phyloP scores from a whole-genome alignment of 208 protist genomes.

The Leishmania amazonensis region DNA sequence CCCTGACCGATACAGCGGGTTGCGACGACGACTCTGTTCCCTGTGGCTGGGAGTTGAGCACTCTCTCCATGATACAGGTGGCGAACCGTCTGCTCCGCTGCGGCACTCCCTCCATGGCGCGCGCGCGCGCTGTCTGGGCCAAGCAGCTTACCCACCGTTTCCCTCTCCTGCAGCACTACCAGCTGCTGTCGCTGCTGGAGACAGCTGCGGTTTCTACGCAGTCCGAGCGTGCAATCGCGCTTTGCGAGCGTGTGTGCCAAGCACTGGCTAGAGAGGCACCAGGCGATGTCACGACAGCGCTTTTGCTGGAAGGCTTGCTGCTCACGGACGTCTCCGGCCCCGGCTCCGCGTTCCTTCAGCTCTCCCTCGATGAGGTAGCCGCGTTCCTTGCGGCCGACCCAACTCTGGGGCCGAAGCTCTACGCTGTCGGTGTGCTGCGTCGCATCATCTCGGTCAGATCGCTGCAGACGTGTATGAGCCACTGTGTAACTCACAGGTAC shows the following conservation, averaged over 20 bases:
- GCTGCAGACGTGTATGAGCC: conserved; percentile 17
- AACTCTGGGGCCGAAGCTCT: conserved; percentile 42
- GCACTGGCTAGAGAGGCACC: conserved; percentile 34
- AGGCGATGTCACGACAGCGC: conserved; percentile 17
- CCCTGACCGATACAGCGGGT: background rate
- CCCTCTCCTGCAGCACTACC: conserved; percentile 74
- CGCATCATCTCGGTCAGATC: conserved; percentile 27
- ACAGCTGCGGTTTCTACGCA: conserved; percentile 43
- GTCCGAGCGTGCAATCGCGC: conserved; percentile 37
- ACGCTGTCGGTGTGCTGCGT: conserved; percentile 58
- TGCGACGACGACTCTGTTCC: conserved; percentile 25
- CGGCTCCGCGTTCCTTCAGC: conserved; percentile 22
- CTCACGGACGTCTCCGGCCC: conserved; percentile 31
- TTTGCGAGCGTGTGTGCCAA: conserved; percentile 41
- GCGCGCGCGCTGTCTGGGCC: conserved; percentile 59
- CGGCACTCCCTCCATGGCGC: conserved; percentile 35
- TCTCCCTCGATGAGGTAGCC: conserved; percentile 24
- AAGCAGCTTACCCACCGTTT: conserved; percentile 51
- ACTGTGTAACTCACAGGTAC: conserved; percentile 31
- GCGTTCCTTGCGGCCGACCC: conserved; percentile 20
- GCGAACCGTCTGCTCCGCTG: conserved; percentile 48
- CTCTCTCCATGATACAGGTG: conserved; percentile 40
- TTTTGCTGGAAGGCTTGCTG: conserved; percentile 41
- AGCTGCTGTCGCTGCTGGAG: conserved; percentile 52
- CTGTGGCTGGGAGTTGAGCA: conserved; percentile 18